A percentile compares a stretch with the other conserved stretches of the same genome.
These are phyloP conservation scores for Bolboschoenus planiculmis DNA, from an alignment of 176 grass and related monocot genomes.

Conservation along the genomic window DNA sequence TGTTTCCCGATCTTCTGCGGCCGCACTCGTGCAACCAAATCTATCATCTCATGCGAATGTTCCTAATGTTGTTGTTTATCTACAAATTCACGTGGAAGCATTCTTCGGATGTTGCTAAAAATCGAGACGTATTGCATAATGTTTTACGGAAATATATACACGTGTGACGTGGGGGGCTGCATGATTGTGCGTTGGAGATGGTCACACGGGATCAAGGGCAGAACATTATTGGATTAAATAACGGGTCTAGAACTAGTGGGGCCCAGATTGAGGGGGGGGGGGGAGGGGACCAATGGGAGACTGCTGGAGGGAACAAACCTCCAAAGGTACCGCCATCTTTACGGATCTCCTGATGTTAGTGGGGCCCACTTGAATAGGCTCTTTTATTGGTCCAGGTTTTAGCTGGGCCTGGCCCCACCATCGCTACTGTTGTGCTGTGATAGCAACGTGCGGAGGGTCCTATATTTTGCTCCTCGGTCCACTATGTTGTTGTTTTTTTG, in stretches of 20 bases:
- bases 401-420: background rate
- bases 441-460: background rate
- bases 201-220: background rate
- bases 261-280: background rate
- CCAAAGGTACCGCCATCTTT: constrained; percentile 26
- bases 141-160: too few relatives aligned
- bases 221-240: background rate
- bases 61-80: too few relatives aligned
- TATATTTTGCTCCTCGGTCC: background rate
- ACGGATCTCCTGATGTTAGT: constrained; percentile 27
- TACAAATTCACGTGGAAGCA: too few relatives aligned
- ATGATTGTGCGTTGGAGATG: background rate
- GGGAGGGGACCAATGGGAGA: background rate
- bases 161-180: too few relatives aligned
- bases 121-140: too few relatives aligned
- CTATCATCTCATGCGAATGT: too few relatives aligned
- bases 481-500: background rate
- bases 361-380: constrained; percentile 1
- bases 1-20: background rate
- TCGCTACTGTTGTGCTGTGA: background rate
- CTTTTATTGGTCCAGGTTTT: constrained; percentile 29
- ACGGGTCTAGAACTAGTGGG: background rate
- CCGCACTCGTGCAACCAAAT: background rate
- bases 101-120: too few relatives aligned
- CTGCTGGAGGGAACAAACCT: constrained; percentile 1